Base-by-base conservation (phyloP, 306 rosid genomes). In the Castanea mollissima region DNA sequence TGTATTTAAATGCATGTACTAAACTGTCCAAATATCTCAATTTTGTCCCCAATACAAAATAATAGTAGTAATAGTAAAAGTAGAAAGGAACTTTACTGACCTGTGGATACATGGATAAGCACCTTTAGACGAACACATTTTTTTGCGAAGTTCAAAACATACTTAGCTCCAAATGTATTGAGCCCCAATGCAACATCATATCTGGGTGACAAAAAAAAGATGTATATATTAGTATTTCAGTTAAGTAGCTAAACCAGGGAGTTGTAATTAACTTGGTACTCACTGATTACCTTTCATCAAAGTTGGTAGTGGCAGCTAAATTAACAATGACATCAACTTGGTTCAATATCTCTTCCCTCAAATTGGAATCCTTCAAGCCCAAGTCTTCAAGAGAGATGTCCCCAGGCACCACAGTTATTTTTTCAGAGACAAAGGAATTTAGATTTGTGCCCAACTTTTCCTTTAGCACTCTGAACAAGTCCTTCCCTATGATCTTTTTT, bases 241-340 rank as follows among this genome's bases (percentile, higher is more conserved):
- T 49, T 49, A 49, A 49, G 54, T 49, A 10, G 14, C 25, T 77
- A 4, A 32, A 55, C 56, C 31, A 72, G 14, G 13, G 11, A 44
- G 34, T 67, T 71, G 55, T 49, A 16, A 3, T 16, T 49, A 16
- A 1, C 9, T 34, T 44, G 19, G 18, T 18, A 19, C 51, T 12
- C 18, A 23, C 14, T 7, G 19, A 2, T 6, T 79, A 90, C 98
- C 98, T 92, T 83, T 92, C 96, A 75, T 92, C 85, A 25, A 94
- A 92, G 21, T 89, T 89, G 19, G 98, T 94, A 0, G 92, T 89
- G 46, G 97, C 97, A 68, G 97, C 98, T 6, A 94, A 77, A 77
- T 94, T 90, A 41, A 92, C 71, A 23, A 94, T 89, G 38, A 83
- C 87, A 80, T 92, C 88, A 1, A 88, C 64, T 44, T 90, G 82